Percentiles rank a stretch among this genome's conserved stretches.
phyloP scores from a whole-genome alignment of 2,329 filamentous ascomycete species.

The Myotisia sp. region DNA sequence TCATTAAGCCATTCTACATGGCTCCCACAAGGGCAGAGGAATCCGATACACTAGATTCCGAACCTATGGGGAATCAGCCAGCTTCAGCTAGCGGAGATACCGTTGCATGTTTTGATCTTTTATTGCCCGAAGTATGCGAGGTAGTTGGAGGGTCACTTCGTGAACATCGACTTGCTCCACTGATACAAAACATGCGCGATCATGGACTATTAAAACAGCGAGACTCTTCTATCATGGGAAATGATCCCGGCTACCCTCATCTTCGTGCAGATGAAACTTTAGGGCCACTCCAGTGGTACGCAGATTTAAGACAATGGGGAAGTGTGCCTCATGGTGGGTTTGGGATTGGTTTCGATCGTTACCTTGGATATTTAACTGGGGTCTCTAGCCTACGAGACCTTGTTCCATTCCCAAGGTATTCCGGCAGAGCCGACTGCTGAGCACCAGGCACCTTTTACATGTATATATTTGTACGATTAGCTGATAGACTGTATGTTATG shows the following conservation, averaged over 20 bases:
- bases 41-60: slow-evolving; percentile 7
- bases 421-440: slow-evolving; percentile 40
- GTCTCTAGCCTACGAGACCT: slow-evolving; percentile 72
- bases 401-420: slow-evolving; percentile 67
- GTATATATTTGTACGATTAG: too few species aligned
- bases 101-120: slow-evolving; percentile 79
- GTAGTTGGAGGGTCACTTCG: slow-evolving; percentile 80
- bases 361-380: slow-evolving; percentile 70
- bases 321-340: slow-evolving; percentile 85
- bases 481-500: too few species aligned
- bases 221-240: slow-evolving; percentile 5
- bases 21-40: slow-evolving; percentile 42
- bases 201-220: slow-evolving; percentile 43
- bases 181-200: slow-evolving; percentile 56
- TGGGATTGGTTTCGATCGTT: slow-evolving; percentile 75
- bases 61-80: too few species aligned
- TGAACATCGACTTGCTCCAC: slow-evolving; percentile 57
- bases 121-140: slow-evolving; percentile 75
- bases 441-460: too few species aligned
- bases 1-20: slow-evolving; percentile 90
- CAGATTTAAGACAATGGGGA: slow-evolving; percentile 79
- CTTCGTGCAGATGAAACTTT: slow-evolving; percentile 26
- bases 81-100: slow-evolving; percentile 32
- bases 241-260: slow-evolving; percentile 22
- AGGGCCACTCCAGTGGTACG: slow-evolving; percentile 64